Evolutionary conservation across 148 eudicot species (phyloP).

Genomic region (Polygonum maritimum): DNA sequence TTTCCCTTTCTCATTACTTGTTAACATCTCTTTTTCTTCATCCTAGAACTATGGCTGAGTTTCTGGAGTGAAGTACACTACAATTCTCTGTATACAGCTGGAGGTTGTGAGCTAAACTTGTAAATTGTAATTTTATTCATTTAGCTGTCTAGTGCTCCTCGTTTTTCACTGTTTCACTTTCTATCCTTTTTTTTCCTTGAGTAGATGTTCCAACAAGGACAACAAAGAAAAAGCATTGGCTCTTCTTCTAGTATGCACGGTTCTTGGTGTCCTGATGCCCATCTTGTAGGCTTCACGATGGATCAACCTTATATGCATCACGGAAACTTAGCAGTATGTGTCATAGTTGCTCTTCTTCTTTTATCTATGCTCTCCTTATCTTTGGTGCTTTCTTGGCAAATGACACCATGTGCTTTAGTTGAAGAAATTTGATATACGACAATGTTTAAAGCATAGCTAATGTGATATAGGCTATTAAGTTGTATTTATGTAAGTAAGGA

Average conservation of each 20-base stretch:
- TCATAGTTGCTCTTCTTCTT: constrained; percentile 4
- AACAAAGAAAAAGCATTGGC: constrained; percentile 61
- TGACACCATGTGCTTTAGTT: neutral
- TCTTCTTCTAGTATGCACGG: constrained; percentile 23
- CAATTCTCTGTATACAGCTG: constrained; percentile 54
- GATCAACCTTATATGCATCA: neutral
- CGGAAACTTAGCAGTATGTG: constrained; percentile 3
- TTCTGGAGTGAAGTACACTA: constrained; percentile 88
- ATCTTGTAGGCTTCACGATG: neutral
- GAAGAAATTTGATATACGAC: neutral
- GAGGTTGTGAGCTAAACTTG: constrained; percentile 29
- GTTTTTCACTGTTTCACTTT: neutral
- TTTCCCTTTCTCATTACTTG: neutral
- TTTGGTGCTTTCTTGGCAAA: neutral
- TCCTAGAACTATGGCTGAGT: constrained; percentile 69
- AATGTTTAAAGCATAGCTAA: neutral
- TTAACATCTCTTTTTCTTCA: neutral
- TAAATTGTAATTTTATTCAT: neutral
- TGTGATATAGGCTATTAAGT: neutral
- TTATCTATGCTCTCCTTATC: neutral
- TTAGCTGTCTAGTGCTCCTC: neutral
- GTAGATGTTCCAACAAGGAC: constrained; percentile 58
- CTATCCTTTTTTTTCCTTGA: neutral
- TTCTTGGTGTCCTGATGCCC: neutral
- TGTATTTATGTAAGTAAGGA: neutral